Evolutionary conservation across 805 yeast genomes (phyloP), one percentile per base, ranked within the genome.

Genomic region (Sungouiozyma ichnusensis): DNA sequence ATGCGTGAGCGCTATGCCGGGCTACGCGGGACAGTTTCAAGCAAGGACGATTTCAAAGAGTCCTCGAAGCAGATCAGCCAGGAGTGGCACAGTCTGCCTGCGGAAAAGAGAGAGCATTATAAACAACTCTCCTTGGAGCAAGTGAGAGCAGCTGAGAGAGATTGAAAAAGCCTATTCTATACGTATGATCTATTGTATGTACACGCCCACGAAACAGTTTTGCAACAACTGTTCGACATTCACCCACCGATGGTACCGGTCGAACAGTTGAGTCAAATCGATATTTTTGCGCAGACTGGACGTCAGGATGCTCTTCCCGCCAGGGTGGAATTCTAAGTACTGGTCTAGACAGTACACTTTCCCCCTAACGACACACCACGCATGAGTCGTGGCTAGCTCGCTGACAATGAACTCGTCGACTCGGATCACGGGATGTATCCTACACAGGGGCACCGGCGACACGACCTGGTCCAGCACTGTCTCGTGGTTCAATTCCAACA

Each of bases 241-340:
- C 4, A 90, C 95, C 98, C 84, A 77, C 14, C 73, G 57, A 51
- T 77, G 84, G 41, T 81, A 83, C 61, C 79, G 77, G 60, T 79
- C 76, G 54, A 90, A 90, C 46, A 84, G 55, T 2, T 63, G 50
- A 1, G 95, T 85, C 1, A 90, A 92, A 57, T 90, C 97, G 39
- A 96, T 96, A 29, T 43, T 40, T n/a, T 18, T 33, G 1, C 94
- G 92, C 53, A 82, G 76, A 20, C 44, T 3, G 39, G 76, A 73
- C 76, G 85, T 67, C 35, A 90, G 64, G 54, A 86, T 85, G 5
- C 75, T 77, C 3, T 69, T 77, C 2, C 98, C 98, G 31, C 98
- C 98, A 0, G 98, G 98, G 51, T 90, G 98, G 60, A 79, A 92
- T 42, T 74, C 67, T 31, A 92, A 56, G 60, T 92, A 90, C 11